Evolutionary conservation across 2,329 filamentous ascomycete species (phyloP).

Genomic region (Blastomyces silverae): DNA sequence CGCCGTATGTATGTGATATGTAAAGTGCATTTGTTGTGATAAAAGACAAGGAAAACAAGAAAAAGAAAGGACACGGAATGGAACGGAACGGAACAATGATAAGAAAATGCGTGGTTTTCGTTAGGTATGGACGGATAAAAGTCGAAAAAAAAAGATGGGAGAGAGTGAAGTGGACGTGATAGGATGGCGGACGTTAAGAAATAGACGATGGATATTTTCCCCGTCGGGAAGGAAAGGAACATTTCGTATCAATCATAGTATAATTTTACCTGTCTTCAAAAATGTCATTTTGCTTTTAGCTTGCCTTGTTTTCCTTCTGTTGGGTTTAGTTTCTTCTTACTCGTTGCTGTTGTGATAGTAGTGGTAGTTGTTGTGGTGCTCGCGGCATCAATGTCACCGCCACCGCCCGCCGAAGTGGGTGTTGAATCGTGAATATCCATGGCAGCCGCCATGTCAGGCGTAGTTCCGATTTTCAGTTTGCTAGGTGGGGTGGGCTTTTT

Average conservation of each 20-base stretch:
- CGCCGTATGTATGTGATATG: slow-evolving; percentile 2
- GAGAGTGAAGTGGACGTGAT: background rate
- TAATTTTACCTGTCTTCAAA: slow-evolving; percentile 9
- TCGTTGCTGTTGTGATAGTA: slow-evolving; percentile 1
- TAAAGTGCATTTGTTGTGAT: background rate
- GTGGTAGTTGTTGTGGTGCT: background rate
- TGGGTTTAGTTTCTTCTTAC: slow-evolving; percentile 12
- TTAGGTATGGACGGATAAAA: background rate
- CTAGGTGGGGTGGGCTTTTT: slow-evolving; percentile 36
- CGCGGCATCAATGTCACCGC: background rate
- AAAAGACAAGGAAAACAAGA: background rate
- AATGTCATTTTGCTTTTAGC: slow-evolving; percentile 5
- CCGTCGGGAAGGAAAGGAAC: background rate
- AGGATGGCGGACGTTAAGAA: background rate
- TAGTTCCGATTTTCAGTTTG: slow-evolving; percentile 40
- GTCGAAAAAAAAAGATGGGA: background rate
- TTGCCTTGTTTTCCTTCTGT: slow-evolving; percentile 6
- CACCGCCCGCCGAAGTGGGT: background rate
- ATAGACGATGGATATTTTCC: background rate
- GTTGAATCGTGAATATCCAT: slow-evolving; percentile 5
- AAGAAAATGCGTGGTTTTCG: slow-evolving; percentile 3
- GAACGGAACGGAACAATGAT: background rate
- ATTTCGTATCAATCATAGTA: background rate
- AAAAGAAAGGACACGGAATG: no score
- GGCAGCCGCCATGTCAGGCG: slow-evolving; percentile 27